Evolutionary conservation across 805 yeast species (phyloP), one percentile per base, ranked within the genome.

Genomic region (Soucietia sequanensis): DNA sequence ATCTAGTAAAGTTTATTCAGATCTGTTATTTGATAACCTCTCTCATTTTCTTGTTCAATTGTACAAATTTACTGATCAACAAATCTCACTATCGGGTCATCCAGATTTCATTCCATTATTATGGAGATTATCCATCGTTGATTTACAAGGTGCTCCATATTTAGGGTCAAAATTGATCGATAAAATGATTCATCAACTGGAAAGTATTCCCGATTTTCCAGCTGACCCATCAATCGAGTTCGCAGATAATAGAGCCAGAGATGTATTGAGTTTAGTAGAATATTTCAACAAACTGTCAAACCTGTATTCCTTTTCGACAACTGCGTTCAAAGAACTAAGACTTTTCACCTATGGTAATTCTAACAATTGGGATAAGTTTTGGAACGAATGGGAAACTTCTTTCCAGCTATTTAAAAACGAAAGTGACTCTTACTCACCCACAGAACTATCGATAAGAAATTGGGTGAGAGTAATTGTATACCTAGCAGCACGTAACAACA

Each of bases 261-360:
- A 63, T 30, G 46, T 62, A 5, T 37, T 48, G 14, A 56, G 56
- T 9, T 35, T 65, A 20, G 37, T 64, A 3, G 48, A 46, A 13
- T 41, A 50, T 37, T 49, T 52, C 38, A 48, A 49, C 36, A 39
- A 40, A 4, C 13, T 26, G 6, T 14, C 39, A 5, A 39, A n/a
- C 23, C n/a, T 32, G n/a, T 9, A 30, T 10, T 13, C 24, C 15
- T 16, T 16, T 7, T 31, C 47, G 15, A 38, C 53, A 4, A 34
- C 41, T 4, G 49, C 60, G 9, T 50, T 62, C 27, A 46, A 51
- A 23, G 72, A 68, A 35, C 47, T 62, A n/a, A 42, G 57, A 5
- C 52, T 68, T 26, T 56, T 54, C 31, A 53, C 62, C 1, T 63
- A 60, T 35, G 74, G 72, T 3, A 65, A 64, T 33, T 56, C 66